Percentiles rank a stretch among this genome's conserved stretches.
Evolutionary conservation across 495 filamentous ascomycete genomes (phyloP).

Genomic region (Lasiosphaeria miniovina): DNA sequence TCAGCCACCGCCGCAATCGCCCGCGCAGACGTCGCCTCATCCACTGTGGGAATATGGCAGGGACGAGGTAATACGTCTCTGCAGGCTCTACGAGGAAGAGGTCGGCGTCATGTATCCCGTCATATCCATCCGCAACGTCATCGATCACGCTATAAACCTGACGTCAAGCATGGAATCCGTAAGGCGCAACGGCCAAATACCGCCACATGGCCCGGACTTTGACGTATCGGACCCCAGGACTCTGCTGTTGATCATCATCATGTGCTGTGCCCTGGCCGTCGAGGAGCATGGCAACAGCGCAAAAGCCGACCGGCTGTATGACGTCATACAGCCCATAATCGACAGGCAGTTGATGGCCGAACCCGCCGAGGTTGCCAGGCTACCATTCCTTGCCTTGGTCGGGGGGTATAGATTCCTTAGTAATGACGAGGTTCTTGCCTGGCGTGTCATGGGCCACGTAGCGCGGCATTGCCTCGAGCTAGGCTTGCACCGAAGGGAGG

Average conservation of each 20-base stretch:
- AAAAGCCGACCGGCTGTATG: constrained; percentile 65
- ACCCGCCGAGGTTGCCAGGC: constrained; percentile 60
- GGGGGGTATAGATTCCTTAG: constrained; percentile 82
- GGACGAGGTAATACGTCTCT: constrained; percentile 69
- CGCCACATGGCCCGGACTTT: constrained; percentile 46
- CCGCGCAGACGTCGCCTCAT: constrained; percentile 52
- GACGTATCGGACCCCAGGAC: constrained; percentile 66
- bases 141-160: constrained; percentile 60
- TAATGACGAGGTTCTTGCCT: constrained; percentile 76
- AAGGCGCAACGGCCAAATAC: constrained; percentile 25
- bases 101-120: constrained; percentile 85
- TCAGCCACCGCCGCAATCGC: constrained; percentile 18
- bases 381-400: constrained; percentile 71
- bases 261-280: constrained; percentile 69
- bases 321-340: constrained; percentile 64
- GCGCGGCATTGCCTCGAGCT: constrained; percentile 75
- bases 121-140: constrained; percentile 64
- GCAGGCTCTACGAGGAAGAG: constrained; percentile 75
- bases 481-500: constrained; percentile 73
- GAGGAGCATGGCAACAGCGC: constrained; percentile 75
- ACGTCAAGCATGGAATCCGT: constrained; percentile 64
- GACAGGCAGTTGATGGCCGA: constrained; percentile 66
- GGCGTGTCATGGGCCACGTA: constrained; percentile 73
- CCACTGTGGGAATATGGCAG: constrained; percentile 71
- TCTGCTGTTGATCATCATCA: constrained; percentile 70